These are phyloP conservation scores for Monilinia polystroma DNA, from an alignment of 2,329 filamentous ascomycete genomes.

Conservation along the genomic window DNA sequence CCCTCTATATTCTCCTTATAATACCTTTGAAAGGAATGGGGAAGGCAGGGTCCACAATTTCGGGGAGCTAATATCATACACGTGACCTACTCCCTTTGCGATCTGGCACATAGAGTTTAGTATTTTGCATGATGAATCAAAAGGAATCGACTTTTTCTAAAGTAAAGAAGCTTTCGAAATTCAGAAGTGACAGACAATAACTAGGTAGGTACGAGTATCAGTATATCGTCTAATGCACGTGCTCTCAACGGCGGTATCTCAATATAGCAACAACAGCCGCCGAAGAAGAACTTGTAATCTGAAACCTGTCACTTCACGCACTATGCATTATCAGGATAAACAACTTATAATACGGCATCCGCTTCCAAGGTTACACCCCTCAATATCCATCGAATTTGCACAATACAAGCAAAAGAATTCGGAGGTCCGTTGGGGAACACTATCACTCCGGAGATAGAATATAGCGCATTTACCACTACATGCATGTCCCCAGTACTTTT, in stretches of 20 bases:
- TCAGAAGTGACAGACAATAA: too few relatives aligned
- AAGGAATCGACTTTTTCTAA: background rate
- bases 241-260: too few relatives aligned
- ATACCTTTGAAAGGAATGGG: background rate
- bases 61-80: background rate
- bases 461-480: too few relatives aligned
- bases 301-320: too few relatives aligned
- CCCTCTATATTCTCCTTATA: background rate
- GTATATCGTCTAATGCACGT: background rate
- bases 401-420: background rate
- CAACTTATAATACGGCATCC: background rate
- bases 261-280: background rate
- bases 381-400: background rate
- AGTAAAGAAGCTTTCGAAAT: too few relatives aligned
- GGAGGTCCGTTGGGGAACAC: slow-evolving; percentile 7
- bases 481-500: background rate
- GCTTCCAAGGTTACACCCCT: background rate
- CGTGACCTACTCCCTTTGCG: background rate
- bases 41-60: background rate
- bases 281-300: too few relatives aligned
- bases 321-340: too few relatives aligned
- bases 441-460: background rate
- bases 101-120: background rate
- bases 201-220: too few relatives aligned
- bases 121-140: background rate